Evolutionary conservation across 1,139 yeast species (phyloP).

Genomic region (Pichia sp.): DNA sequence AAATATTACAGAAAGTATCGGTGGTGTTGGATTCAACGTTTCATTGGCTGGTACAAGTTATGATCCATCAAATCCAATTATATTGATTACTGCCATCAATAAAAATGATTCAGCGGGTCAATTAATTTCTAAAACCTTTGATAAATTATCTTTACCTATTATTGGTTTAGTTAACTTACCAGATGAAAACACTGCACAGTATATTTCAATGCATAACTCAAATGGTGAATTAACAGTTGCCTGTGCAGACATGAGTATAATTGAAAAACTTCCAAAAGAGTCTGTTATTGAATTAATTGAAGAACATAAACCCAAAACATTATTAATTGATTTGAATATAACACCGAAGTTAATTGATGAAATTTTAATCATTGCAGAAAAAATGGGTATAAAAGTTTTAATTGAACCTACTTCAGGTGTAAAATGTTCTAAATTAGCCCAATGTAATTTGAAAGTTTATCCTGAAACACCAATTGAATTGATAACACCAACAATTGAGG

Average conservation of each 20-base stretch:
- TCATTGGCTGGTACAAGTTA: constrained; percentile 42
- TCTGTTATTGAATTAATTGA: constrained; percentile 36
- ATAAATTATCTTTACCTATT: constrained; percentile 15
- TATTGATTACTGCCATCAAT: constrained; percentile 52
- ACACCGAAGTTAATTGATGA: constrained; percentile 37
- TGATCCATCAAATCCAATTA: constrained; percentile 17
- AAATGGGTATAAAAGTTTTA: constrained; percentile 33
- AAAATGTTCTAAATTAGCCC: constrained; percentile 43
- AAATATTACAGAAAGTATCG: constrained; percentile 42
- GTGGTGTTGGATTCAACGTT: constrained; percentile 83
- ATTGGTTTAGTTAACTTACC: constrained; percentile 19
- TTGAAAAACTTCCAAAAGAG: constrained; percentile 43
- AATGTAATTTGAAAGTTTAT: constrained; percentile 26
- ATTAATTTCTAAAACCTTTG: constrained; percentile 31
- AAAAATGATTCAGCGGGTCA: constrained; percentile 54
- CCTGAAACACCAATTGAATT: constrained; percentile 38
- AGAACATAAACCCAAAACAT: constrained; percentile 35
- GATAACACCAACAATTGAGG: constrained; percentile 64
- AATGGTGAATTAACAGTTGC: constrained; percentile 66
- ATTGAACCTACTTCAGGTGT: constrained; percentile 74
- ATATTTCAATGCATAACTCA: constrained; percentile 57
- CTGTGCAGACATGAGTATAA: constrained; percentile 75
- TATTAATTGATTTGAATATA: constrained; percentile 67
- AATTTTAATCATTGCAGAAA: constrained; percentile 31
- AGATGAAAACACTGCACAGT: constrained; percentile 53